Base-by-base conservation (phyloP, 2,329 filamentous ascomycete species). In the Trichoderma polysporum region DNA sequence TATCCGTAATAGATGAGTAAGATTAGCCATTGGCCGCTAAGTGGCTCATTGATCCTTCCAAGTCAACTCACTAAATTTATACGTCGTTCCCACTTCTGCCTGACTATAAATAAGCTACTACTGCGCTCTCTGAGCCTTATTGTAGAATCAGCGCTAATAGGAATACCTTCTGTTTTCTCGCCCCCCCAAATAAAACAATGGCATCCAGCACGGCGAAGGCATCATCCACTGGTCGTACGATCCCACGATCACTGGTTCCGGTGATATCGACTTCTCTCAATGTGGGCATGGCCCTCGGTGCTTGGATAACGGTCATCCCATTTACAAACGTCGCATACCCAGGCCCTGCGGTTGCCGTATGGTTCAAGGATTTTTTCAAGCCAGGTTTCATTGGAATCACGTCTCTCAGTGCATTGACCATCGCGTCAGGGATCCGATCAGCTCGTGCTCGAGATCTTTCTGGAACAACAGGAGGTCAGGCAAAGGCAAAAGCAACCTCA, bases 361-460 rank as follows among this genome's bases (percentile, higher is more conserved):
- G 69, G 69, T 70, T 69, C 65, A 62, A 47, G 25, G 69, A 47
- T 37, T 70, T 70, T 25, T 70, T 70, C 52, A 69, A 61, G 56
- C 69, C 69, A 3, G 69, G 69, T 3, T 68, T 70, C 35, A 68
- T 70, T 45, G 61, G 50, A 3, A 66, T 70, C 35, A 68, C 69
- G 1, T 63, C 68, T 19, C 60, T 69, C 45, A 68, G 68, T 1
- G 60, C 68, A 2, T 22, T 69, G 9, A 70, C 69, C 1, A 45
- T 67, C 13, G 59, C 66, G 4, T 47, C 57, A 7, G 66, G 66
- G 5, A 61, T 67, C n/a, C 58, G 66, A 19, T 37, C 66, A 9
- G 52, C 59, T 31, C 66, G 41, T 35, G 31, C 29, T 52, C 56
- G 37, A 19, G 31, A 54, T 54, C 19, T 17, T 6, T 52, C 53